These are phyloP conservation scores for Ophiocordyceps unilateralis DNA, from an alignment of 2,329 filamentous ascomycete species.

Conservation along the genomic window DNA sequence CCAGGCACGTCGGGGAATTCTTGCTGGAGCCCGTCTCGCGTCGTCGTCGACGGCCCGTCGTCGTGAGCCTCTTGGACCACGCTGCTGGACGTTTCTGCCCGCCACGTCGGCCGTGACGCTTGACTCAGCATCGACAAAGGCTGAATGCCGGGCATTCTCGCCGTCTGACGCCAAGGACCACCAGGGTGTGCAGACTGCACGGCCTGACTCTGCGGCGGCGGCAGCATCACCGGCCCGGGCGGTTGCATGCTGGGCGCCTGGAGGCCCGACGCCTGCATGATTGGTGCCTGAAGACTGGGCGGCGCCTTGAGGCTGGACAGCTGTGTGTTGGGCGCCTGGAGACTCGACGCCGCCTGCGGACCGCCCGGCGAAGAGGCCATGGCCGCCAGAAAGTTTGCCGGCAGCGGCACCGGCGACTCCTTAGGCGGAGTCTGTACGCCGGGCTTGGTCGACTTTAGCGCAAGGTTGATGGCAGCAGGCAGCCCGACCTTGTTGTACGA, in stretches of 20 bases:
- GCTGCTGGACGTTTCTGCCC: not conserved
- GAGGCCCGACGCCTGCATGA: not conserved
- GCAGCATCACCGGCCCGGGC: not conserved
- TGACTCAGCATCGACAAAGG: no score
- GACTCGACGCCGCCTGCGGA: conserved; percentile 1
- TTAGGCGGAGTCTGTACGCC: conserved; percentile 18
- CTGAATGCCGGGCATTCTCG: no score
- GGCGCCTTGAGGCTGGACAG: not conserved
- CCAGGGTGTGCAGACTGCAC: no score
- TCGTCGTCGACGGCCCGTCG: not conserved
- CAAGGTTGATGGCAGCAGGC: conserved; percentile 8
- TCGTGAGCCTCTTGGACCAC: not conserved
- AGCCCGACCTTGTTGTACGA: conserved; percentile 17
- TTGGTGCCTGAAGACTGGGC: not conserved
- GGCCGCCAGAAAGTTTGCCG: conserved; percentile 24
- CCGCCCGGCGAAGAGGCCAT: conserved; percentile 14
- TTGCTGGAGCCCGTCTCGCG: conserved; percentile 5
- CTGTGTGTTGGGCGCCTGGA: not conserved
- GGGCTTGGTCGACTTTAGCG: conserved; percentile 12
- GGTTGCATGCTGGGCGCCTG: not conserved
- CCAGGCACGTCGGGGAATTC: conserved; percentile 24
- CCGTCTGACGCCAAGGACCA: no score
- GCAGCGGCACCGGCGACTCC: conserved; percentile 26
- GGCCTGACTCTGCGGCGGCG: not conserved
- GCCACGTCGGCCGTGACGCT: not conserved